phyloP scores from a whole-genome alignment of 305 asterid genomes.

The Fraxinus platypoda region DNA sequence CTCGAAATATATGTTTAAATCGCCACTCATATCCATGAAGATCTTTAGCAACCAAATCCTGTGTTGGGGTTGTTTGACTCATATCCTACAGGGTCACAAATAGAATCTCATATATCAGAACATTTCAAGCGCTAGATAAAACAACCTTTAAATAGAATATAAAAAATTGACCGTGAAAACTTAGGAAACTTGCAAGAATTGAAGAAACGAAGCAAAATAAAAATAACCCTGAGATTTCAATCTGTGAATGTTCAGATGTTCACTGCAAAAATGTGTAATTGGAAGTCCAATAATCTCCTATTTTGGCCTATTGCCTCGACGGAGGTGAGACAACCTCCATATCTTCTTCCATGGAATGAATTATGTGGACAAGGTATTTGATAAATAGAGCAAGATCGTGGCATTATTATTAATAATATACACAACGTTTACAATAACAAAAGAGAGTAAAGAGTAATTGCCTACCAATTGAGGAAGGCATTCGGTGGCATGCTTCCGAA shows the following conservation, averaged over 20 bases:
- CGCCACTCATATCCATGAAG: constrained; percentile 86
- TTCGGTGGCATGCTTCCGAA: constrained; percentile 83
- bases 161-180: neutral
- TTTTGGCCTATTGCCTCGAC: neutral
- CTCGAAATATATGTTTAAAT: constrained; percentile 77
- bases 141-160: neutral
- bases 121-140: neutral
- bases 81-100: constrained; percentile 50
- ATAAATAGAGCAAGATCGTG: neutral
- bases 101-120: constrained; percentile 11
- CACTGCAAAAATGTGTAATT: neutral
- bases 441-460: neutral
- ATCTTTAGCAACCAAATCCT: constrained; percentile 80
- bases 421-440: neutral
- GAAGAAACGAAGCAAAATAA: neutral
- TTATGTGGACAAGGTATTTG: neutral
- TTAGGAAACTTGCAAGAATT: neutral
- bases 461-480: constrained; percentile 78
- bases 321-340: neutral
- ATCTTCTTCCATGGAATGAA: neutral
- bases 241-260: neutral
- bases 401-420: neutral
- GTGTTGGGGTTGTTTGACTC: constrained; percentile 77
- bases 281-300: neutral
- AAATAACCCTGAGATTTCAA: neutral